Percentiles rank a stretch among this genome's conserved stretches.
Conservation (phyloP, 208 protist genomes). For the Leishmania gerbilli region DNA sequence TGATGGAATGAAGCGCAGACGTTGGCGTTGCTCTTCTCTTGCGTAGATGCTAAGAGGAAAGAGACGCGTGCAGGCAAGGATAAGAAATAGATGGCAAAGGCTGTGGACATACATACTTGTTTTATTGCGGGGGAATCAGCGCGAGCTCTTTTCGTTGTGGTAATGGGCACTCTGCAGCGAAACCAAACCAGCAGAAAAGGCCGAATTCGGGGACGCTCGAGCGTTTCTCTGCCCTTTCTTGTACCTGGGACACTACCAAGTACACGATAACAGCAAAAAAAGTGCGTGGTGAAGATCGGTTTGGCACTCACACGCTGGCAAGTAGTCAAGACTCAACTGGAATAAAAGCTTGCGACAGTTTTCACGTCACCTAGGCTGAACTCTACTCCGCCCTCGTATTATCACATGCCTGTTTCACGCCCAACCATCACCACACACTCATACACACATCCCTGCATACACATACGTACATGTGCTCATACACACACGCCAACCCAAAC, state of each 20-base stretch:
- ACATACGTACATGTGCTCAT: neutral
- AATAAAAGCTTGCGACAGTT: neutral
- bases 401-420: neutral
- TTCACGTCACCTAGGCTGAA: neutral
- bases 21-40: neutral
- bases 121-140: neutral
- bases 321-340: neutral
- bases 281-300: neutral
- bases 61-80: no score
- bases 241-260: neutral
- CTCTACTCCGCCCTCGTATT: neutral
- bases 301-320: neutral
- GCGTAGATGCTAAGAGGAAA: neutral
- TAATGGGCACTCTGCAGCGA: conserved; percentile 1
- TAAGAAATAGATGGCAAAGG: neutral
- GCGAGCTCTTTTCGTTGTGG: neutral
- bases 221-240: neutral
- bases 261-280: neutral
- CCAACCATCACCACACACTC: neutral
- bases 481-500: neutral
- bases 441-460: neutral
- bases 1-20: neutral
- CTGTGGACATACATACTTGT: neutral
- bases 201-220: neutral
- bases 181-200: neutral